Evolutionary conservation across 2,329 filamentous ascomycete species (phyloP), one percentile per base, ranked within the genome.

Genomic region (Pseudomassariella vexata): DNA sequence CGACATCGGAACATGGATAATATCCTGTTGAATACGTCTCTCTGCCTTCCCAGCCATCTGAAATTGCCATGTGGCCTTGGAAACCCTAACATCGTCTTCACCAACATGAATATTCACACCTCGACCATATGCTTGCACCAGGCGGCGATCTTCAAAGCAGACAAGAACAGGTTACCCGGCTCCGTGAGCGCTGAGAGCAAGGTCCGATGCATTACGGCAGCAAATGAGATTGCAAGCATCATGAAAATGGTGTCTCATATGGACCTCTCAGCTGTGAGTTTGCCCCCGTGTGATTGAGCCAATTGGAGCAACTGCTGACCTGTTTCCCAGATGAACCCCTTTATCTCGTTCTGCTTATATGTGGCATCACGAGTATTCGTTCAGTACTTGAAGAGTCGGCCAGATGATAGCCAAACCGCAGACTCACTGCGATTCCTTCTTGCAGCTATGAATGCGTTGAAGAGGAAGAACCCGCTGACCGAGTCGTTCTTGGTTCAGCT

Each of bases 41-140:
- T 96, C 12, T 82, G 81, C 24, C 66, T 96, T n/a, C 90, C 92
- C 0, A 70, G 76, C 20, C 72, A 84, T 42, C 70, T 96, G 19
- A 86, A 90, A 45, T 66, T 96, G 19, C 88, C 92, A 0, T 63
- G 65, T 11, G 87, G 86, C 1, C 63, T 95, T 20, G 64, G 69
- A 11, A 83, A 89, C 49, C 74, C 88, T 4, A 96, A 95, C 42
- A 79, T 90, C 33, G 79, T 96, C 5, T 96, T 95, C 55, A 79
- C 85, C 36, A 96, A 96, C 49, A 95, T 98, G 87, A 88, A 85
- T 52, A 87, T 98, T 19, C 89, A 96, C 55, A 95, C 92, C 0
- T 94, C 89, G 1, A 88, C 87, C 2, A 96, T 98, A 33, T 96
- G 90, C 56, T 66, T 98, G n/a, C 92, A 98, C 51, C 92, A 98